Evolutionary conservation across 2,329 filamentous ascomycete genomes (phyloP), one percentile per base, ranked within the genome.

Genomic region (Penicillium paneum): DNA sequence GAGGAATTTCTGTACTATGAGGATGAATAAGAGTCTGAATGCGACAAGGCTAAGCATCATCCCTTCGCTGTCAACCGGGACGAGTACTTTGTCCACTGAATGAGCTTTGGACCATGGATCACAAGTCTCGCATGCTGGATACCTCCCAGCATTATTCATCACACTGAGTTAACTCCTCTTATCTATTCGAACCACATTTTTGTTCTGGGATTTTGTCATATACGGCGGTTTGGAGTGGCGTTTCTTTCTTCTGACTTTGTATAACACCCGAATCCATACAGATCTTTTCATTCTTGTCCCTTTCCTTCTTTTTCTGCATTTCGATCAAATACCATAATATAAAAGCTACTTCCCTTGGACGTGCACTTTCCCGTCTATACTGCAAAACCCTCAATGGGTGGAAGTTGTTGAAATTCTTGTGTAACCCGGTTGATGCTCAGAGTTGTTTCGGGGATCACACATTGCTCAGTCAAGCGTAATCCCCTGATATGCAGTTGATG

Each of bases 1-100:
- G 69, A 70, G 1, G 79, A 82, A 17, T 74, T 78, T 68, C 74
- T 80, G 61, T 84, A 86, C 54, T 81, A 83, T 58, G 83, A 86
- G n/a, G 79, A 83, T 21, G 76, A 79, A 48, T 66, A 70, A 47
- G 73, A 69, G 35, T 54, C 61, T 26, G 61, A 61, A 26, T 57
- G 19, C 10, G 26, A 43, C 7, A 31, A 38, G 11, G 24, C 46
- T 38, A n/a, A 35, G 26, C 34, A 21, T 15, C 41, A 15, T 44
- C 48, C 21, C 52, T 39, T 28, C 26, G 17, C 32, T 52, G 17
- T 50, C 54, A 6, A 57, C 41, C 5, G 54, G 34, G 43, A 28
- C 42, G 17, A 57, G 54, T 49, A 24, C 41, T 26, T 45, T 65
- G 48, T 61, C 63, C n/a, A 61, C 60, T 43, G 52, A 46, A 52